Evolutionary conservation across 2,329 filamentous ascomycete species (phyloP).

Genomic region (Penicillium nordicum): DNA sequence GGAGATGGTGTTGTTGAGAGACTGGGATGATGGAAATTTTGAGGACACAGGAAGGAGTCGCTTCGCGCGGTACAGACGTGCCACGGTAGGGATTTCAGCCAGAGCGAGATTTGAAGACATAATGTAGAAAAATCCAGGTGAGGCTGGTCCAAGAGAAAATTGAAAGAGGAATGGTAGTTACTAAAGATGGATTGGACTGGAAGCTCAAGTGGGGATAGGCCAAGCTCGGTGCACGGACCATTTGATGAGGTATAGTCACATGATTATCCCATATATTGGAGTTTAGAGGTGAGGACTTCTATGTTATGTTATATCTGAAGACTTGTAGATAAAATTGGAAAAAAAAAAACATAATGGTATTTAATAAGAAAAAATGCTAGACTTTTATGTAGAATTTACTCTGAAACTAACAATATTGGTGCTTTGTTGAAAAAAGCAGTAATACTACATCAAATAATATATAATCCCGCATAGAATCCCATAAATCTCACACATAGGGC

Average conservation of each 20-base stretch:
- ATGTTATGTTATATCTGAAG: too few relatives aligned
- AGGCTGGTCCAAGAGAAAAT: background rate
- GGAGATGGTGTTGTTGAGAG: conserved; percentile 55
- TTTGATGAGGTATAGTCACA: background rate
- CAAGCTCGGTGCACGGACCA: background rate
- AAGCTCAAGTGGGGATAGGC: background rate
- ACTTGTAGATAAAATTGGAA: too few relatives aligned
- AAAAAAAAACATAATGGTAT: background rate
- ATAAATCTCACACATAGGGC: too few relatives aligned
- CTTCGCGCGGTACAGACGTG: conserved; percentile 61
- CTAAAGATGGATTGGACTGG: background rate
- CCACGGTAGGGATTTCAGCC: conserved; percentile 42
- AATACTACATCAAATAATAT: background rate
- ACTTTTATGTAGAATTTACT: background rate
- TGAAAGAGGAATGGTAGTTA: background rate
- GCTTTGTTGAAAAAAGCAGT: background rate
- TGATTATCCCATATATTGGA: background rate
- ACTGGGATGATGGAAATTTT: conserved; percentile 44
- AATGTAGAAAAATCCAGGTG: background rate
- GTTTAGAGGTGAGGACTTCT: background rate
- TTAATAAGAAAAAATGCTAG: background rate
- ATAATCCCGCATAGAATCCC: background rate
- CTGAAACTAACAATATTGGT: background rate
- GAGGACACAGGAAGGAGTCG: conserved; percentile 41
- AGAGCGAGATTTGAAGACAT: conserved; percentile 27